These are phyloP conservation scores for Naegleria lovaniensis DNA, from an alignment of 208 protist genomes.

Conservation along the genomic window DNA sequence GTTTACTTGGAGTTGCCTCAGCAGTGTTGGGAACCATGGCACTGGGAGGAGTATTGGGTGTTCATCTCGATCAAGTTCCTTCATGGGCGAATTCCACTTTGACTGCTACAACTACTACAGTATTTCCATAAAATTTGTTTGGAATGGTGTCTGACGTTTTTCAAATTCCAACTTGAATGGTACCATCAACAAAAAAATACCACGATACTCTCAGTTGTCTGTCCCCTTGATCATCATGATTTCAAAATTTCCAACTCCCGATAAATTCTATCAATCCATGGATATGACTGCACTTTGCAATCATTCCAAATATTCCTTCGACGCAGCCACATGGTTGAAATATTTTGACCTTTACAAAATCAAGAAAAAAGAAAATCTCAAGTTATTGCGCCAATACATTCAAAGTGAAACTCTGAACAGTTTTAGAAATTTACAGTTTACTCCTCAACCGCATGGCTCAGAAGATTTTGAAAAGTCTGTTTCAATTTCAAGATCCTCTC, in stretches of 20 bases:
- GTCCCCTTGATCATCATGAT: too few relatives aligned
- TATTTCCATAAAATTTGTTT: too few relatives aligned
- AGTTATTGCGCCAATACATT: not conserved
- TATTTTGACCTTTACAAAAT: not conserved
- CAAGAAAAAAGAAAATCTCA: not conserved
- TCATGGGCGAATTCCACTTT: conserved; percentile 4
- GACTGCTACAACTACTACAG: too few relatives aligned
- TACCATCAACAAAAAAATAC: too few relatives aligned
- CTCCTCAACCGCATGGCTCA: not conserved
- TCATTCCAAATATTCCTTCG: not conserved
- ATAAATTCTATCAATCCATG: not conserved
- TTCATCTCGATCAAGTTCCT: not conserved
- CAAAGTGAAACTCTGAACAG: not conserved
- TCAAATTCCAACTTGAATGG: too few relatives aligned
- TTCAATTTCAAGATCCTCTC: not conserved
- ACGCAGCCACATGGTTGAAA: not conserved
- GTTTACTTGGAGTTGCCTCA: not conserved
- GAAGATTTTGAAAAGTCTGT: not conserved
- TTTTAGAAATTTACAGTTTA: not conserved
- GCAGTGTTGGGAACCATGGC: too few relatives aligned
- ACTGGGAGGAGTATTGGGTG: not conserved
- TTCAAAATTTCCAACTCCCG: not conserved
- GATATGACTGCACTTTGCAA: not conserved
- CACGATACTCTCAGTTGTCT: too few relatives aligned
- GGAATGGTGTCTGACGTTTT: too few relatives aligned